phyloP scores from a whole-genome alignment of 2,329 filamentous ascomycete genomes.

The Aspergillus brasiliensis region DNA sequence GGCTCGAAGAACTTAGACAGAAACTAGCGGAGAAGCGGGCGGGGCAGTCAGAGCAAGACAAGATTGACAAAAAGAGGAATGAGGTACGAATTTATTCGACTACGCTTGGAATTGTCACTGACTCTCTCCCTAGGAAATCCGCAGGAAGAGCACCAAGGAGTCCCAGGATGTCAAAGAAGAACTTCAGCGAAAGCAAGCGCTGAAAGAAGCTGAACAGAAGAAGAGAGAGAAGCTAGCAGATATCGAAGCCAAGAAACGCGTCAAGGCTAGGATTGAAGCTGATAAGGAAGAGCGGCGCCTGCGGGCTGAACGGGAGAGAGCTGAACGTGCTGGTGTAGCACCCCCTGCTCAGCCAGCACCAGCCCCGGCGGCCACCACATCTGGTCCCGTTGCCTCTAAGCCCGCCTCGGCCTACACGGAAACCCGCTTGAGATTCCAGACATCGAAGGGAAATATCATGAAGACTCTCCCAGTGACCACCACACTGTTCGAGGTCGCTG shows the following conservation, averaged over 20 bases:
- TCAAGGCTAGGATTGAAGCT: slow-evolving; percentile 90
- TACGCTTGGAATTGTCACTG: not conserved
- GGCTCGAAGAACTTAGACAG: slow-evolving; percentile 71
- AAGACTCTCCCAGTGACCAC: slow-evolving; percentile 89
- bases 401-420: slow-evolving; percentile 74
- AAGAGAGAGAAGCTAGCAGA: slow-evolving; percentile 86
- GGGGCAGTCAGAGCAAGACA: slow-evolving; percentile 69
- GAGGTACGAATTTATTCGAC: slow-evolving; percentile 58
- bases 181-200: slow-evolving; percentile 80
- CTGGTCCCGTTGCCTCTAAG: slow-evolving; percentile 57
- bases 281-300: slow-evolving; percentile 87
- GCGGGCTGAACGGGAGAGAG: slow-evolving; percentile 84
- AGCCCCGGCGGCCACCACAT: slow-evolving; percentile 45
- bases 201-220: slow-evolving; percentile 88
- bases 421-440: slow-evolving; percentile 80
- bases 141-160: slow-evolving; percentile 87
- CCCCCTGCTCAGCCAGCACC: slow-evolving; percentile 52
- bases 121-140: slow-evolving; percentile 56
- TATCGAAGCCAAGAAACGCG: slow-evolving; percentile 79
- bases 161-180: slow-evolving; percentile 88
- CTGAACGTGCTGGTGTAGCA: slow-evolving; percentile 75
- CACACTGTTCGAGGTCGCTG: slow-evolving; percentile 88
- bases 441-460: slow-evolving; percentile 71
- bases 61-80: slow-evolving; percentile 79
- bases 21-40: slow-evolving; percentile 74